These are phyloP conservation scores for Celoporthe dispersa DNA, from an alignment of 2,329 filamentous ascomycete genomes.

Conservation along the genomic window DNA sequence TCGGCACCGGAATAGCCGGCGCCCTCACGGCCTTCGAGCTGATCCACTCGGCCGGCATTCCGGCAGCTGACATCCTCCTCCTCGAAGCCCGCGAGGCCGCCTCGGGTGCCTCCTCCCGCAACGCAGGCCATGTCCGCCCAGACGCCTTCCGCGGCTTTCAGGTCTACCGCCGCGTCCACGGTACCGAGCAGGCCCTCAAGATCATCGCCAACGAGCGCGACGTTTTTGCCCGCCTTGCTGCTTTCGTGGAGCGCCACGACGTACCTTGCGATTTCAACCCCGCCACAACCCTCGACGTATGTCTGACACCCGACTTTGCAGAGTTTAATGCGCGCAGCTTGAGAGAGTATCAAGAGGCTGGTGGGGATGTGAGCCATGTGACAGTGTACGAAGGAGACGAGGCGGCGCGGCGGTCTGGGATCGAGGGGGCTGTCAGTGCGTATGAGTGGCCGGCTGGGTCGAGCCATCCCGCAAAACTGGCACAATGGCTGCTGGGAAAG, in stretches of 20 bases:
- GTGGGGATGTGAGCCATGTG: conserved; percentile 49
- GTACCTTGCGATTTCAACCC: conserved; percentile 51
- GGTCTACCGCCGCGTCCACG: conserved; percentile 47
- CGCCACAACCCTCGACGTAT: conserved; percentile 53
- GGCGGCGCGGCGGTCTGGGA: conserved; percentile 42
- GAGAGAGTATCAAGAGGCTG: conserved; percentile 44
- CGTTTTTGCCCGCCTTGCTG: conserved; percentile 43
- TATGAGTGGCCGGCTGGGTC: conserved; percentile 57
- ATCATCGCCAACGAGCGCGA: conserved; percentile 50
- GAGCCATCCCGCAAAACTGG: conserved; percentile 53
- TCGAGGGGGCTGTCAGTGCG: conserved; percentile 45
- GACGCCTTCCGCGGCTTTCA: conserved; percentile 54
- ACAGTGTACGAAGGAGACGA: conserved; percentile 45
- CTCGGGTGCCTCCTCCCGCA: conserved; percentile 48
- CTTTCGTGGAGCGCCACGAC: conserved; percentile 46
- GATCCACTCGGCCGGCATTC: conserved; percentile 40
- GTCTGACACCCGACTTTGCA: conserved; percentile 51
- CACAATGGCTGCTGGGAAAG: conserved; percentile 49
- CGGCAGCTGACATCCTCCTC: conserved; percentile 42
- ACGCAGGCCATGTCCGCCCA: conserved; percentile 50
- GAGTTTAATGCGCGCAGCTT: conserved; percentile 47
- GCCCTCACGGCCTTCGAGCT: conserved; percentile 46
- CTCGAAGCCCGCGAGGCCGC: conserved; percentile 50
- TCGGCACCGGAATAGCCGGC: conserved; percentile 49
- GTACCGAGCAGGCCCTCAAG: conserved; percentile 48